These are phyloP conservation scores for Geranium incanum DNA, from an alignment of 441 rosid species.

Conservation along the genomic window DNA sequence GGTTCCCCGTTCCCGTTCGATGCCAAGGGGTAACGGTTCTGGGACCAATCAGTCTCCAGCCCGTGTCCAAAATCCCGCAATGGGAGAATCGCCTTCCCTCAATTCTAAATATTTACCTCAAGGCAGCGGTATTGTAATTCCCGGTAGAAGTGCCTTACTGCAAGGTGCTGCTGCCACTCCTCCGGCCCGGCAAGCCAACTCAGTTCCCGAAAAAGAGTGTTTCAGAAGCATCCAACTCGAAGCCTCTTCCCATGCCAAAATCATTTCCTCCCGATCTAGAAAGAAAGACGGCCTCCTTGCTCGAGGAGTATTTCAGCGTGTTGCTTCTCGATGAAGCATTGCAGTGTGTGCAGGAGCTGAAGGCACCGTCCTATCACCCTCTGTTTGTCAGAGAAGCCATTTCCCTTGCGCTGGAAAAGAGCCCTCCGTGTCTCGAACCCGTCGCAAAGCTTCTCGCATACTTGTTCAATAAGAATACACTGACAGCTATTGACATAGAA, in stretches of 20 bases:
- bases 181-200: conserved; percentile 14
- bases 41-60: conserved; percentile 19
- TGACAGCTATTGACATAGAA: conserved; percentile 44
- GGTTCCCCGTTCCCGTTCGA: conserved; percentile 51
- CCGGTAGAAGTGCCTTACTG: conserved; percentile 65
- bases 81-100: conserved; percentile 43
- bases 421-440: conserved; percentile 54
- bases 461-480: conserved; percentile 40
- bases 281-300: conserved; percentile 49
- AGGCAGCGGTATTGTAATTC: conserved; percentile 53
- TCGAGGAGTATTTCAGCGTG: conserved; percentile 68
- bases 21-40: conserved; percentile 66
- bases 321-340: conserved; percentile 60
- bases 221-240: conserved; percentile 1
- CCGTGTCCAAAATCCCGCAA: conserved; percentile 34
- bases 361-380: conserved; percentile 55
- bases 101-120: conserved; percentile 63
- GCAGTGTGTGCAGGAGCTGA: conserved; percentile 63
- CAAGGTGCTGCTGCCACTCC: conserved; percentile 38
- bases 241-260: conserved; percentile 25
- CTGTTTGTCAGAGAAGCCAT: conserved; percentile 82
- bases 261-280: conserved; percentile 38
- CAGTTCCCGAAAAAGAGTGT: conserved; percentile 18
- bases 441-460: conserved; percentile 46
- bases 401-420: conserved; percentile 59